A percentile compares a stretch with the other conserved stretches of the same genome.
Conservation (phyloP, 306 rosid genomes). For the Casuarina equisetifolia region DNA sequence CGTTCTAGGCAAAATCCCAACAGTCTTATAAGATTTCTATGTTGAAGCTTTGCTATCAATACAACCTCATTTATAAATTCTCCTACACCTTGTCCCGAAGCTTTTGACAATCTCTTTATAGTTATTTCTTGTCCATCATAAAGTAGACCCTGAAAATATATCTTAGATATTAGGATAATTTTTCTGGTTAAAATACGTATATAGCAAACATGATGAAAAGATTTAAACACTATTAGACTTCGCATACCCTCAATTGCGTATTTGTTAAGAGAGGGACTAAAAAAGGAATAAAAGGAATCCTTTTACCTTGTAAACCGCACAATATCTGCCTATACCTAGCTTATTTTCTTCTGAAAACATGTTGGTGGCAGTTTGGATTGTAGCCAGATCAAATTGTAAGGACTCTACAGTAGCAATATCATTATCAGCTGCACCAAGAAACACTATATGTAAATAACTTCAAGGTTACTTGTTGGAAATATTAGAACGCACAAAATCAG, state of each 20-base stretch:
- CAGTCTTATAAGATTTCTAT: too few species aligned
- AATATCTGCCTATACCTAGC: slow-evolving; percentile 1
- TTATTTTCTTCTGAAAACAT: slow-evolving; percentile 23
- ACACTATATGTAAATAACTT: not conserved
- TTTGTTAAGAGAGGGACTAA: too few species aligned
- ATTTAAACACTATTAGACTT: too few species aligned
- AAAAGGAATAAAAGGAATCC: too few species aligned
- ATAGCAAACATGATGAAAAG: too few species aligned
- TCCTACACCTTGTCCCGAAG: slow-evolving; percentile 25
- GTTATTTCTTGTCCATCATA: slow-evolving; percentile 25
- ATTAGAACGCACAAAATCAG: not conserved
- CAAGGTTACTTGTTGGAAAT: not conserved
- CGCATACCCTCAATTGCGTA: too few species aligned
- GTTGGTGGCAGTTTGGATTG: slow-evolving; percentile 19
- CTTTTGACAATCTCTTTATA: slow-evolving; percentile 30
- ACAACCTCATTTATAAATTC: not conserved
- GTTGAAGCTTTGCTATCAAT: too few species aligned
- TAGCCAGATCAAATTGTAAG: not conserved
- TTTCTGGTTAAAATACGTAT: too few species aligned
- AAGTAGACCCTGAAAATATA: slow-evolving; percentile 24
- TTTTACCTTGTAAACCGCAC: too few species aligned
- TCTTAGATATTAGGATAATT: not conserved
- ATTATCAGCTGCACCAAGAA: not conserved
- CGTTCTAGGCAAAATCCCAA: too few species aligned
- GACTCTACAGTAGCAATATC: not conserved